These are phyloP conservation scores for Blastobotrys persicus DNA, from an alignment of 1,139 yeast genomes.

Conservation along the genomic window DNA sequence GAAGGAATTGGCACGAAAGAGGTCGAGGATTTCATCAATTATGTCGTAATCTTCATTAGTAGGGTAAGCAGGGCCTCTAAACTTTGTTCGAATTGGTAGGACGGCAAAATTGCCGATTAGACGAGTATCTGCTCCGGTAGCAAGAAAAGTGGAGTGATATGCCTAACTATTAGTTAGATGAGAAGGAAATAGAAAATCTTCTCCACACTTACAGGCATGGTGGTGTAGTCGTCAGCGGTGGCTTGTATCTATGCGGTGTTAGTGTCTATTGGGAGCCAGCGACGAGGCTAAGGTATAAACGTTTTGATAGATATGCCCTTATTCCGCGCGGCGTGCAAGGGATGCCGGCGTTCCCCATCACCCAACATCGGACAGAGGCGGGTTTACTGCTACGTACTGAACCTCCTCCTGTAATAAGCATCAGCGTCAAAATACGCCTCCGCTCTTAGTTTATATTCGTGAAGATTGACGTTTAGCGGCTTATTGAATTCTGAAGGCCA, in stretches of 20 bases:
- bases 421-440: not conserved
- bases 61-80: slow-evolving; percentile 90
- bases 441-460: not conserved
- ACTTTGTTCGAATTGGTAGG: slow-evolving; percentile 77
- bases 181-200: no score
- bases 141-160: slow-evolving; percentile 84
- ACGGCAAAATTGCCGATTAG: slow-evolving; percentile 67
- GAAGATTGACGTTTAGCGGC: not conserved
- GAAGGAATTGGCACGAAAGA: slow-evolving; percentile 93
- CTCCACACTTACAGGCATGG: slow-evolving; percentile 14
- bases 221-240: no score
- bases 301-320: not conserved
- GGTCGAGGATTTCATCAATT: slow-evolving; percentile 83
- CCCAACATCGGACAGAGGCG: not conserved
- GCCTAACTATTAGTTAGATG: slow-evolving; percentile 46
- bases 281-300: slow-evolving; percentile 2
- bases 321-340: not conserved
- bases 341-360: not conserved
- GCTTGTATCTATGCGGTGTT: not conserved
- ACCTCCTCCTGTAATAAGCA: not conserved
- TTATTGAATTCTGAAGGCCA: not conserved
- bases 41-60: slow-evolving; percentile 83
- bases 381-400: not conserved
- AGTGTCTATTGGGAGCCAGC: not conserved
- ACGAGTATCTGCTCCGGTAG: slow-evolving; percentile 37